A percentile compares a stretch with the other conserved stretches of the same genome.
phyloP scores from a whole-genome alignment of 2,329 filamentous ascomycete genomes.

The Colletotrichum australisinense region DNA sequence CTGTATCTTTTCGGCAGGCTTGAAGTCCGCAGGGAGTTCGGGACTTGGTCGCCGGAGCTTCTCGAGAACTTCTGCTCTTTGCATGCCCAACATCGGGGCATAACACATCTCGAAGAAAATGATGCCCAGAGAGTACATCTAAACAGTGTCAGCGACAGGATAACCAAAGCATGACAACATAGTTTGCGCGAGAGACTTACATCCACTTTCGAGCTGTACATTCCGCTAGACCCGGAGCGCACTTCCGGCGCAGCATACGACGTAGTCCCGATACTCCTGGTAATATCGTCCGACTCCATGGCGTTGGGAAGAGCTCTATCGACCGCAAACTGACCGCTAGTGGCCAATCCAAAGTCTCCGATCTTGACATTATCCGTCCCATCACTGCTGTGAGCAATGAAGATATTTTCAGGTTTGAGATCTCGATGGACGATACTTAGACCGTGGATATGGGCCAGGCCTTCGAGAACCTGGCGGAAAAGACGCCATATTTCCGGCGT shows the following conservation, averaged over 20 bases:
- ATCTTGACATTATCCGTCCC: conserved; percentile 91
- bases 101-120: conserved; percentile 99
- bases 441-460: conserved; percentile 88
- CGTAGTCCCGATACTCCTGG: conserved; percentile 79
- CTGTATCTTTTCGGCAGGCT: conserved; percentile 76
- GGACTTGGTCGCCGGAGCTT: conserved; percentile 76
- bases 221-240: conserved; percentile 77
- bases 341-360: conserved; percentile 95
- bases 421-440: conserved; percentile 95
- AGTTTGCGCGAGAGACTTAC: conserved; percentile 55
- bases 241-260: conserved; percentile 96
- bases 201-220: conserved; percentile 94
- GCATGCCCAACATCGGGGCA: conserved; percentile 70
- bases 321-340: conserved; percentile 80
- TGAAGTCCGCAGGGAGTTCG: conserved; percentile 78
- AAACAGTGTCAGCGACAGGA: conserved; percentile 30
- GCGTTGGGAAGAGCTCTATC: conserved; percentile 60
- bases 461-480: conserved; percentile 91
- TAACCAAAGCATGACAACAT: neutral
- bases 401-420: conserved; percentile 96
- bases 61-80: conserved; percentile 73
- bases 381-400: conserved; percentile 78
- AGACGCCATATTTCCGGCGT: conserved; percentile 87
- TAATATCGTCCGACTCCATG: conserved; percentile 72
- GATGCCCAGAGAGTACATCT: conserved; percentile 96